Percentiles rank a stretch among this genome's conserved stretches.
Conservation (phyloP, 805 yeast species). For the Ogataea degrootiae region DNA sequence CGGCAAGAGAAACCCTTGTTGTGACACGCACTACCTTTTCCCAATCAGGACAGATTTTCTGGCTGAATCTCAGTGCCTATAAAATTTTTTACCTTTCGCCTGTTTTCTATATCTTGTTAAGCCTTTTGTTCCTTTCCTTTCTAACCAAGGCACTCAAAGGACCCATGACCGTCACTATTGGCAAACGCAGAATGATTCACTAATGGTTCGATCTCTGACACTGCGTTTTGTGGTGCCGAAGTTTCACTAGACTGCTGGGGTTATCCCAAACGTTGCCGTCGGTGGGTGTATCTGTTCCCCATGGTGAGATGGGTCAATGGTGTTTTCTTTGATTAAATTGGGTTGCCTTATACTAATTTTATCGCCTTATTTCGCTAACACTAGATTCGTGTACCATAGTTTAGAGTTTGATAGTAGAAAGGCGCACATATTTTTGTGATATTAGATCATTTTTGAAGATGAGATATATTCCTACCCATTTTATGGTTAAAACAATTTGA, state of each 20-base stretch:
- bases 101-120: background rate
- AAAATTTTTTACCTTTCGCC: background rate
- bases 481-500: too few relatives aligned
- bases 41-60: background rate
- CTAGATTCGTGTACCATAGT: constrained; percentile 28
- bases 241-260: background rate
- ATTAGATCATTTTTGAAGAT: background rate
- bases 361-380: constrained; percentile 36
- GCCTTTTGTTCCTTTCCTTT: background rate
- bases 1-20: too few relatives aligned
- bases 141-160: background rate
- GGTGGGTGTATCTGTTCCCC: constrained; percentile 3
- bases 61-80: background rate
- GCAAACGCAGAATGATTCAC: constrained; percentile 3
- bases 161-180: constrained; percentile 1
- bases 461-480: background rate
- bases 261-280: background rate
- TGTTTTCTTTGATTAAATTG: background rate
- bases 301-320: constrained; percentile 3
- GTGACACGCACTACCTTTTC: too few relatives aligned
- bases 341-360: background rate
- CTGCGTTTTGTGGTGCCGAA: background rate
- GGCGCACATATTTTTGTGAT: constrained; percentile 25
- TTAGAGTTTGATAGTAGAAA: constrained; percentile 37
- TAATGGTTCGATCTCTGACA: background rate